Evolutionary conservation across 225 moss, liverwort and hornwort genomes (phyloP), one percentile per base, ranked within the genome.

Genomic region (Bryoerythrophyllum caledonicum): DNA sequence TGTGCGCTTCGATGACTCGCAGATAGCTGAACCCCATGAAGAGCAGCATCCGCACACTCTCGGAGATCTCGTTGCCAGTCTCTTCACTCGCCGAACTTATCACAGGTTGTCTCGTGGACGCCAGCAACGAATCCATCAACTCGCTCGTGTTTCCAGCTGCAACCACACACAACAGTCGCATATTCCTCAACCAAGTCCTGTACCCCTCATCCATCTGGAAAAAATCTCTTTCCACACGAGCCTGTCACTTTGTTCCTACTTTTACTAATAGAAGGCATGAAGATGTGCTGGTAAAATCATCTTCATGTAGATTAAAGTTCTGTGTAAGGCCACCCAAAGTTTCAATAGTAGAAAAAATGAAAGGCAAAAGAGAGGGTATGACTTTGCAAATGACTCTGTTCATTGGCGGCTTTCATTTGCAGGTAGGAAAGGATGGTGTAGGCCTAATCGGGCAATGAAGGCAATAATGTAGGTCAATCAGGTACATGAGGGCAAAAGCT

Each of bases 11-110:
- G 81, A 92, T 87, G 41, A 96, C 96, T 74, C 85, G 89, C 60
- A 92, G 80, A 66, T 94, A 96, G 75, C 94, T 91, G 80, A 96
- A 96, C n/a, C 96, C 96, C 96, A 96, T 96, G 3, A 90, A 96
- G 61, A 96, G 84, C 46, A 96, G 87, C 94, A 90, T 91, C 74
- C 94, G 86, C 14, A 91, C 83, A 60, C 85, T 96, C 78, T 87
- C 88, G 6, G 96, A 78, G 43, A 91, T 84, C 74, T 79, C 32
- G 32, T 32, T 32, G 32, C n/a, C 75, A 16, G 81, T 78, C 28
- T 88, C 88, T 49, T 87, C 80, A 80, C 56, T 78, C 65, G 80
- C 71, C 57, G 89, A 60, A 62, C 86, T 82, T 25, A 85, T 74
- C 10, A 44, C 60, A 35, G 82, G 70, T 60, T 76, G 80, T 63